Conservation (phyloP, 371 early-diverging fungal genomes). For the Mucor plumbeus region DNA sequence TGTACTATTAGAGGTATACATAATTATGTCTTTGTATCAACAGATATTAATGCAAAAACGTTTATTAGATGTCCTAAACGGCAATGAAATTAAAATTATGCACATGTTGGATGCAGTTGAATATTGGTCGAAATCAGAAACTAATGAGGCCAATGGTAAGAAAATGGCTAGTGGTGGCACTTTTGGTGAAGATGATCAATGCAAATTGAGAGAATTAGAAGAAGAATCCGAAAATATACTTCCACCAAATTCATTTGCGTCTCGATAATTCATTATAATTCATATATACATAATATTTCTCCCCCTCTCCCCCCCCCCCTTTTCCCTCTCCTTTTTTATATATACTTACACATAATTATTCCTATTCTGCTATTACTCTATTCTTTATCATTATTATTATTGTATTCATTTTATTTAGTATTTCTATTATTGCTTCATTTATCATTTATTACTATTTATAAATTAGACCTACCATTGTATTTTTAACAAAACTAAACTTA, state of each 20-base stretch:
- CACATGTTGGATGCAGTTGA: constrained; percentile 50
- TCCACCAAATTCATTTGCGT: constrained; percentile 5
- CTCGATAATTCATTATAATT: not conserved
- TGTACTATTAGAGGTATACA: constrained; percentile 60
- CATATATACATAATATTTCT: not conserved
- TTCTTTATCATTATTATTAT: not conserved
- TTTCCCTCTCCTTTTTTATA: not conserved
- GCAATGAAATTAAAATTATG: constrained; percentile 52
- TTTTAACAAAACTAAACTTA: not conserved
- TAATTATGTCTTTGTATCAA: not conserved
- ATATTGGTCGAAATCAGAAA: constrained; percentile 20
- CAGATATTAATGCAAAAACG: not conserved
- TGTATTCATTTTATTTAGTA: not conserved
- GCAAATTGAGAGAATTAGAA: constrained; percentile 25
- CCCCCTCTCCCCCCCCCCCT: no score
- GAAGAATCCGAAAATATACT: constrained; percentile 11
- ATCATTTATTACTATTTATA: not conserved
- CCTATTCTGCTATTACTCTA: not conserved
- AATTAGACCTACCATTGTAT: not conserved
- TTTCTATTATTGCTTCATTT: not conserved
- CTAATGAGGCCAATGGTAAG: constrained; percentile 13
- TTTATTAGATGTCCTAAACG: constrained; percentile 48
- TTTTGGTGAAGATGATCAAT: constrained; percentile 36
- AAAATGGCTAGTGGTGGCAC: constrained; percentile 40
- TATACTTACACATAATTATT: not conserved